These are phyloP conservation scores for Friedmanniomyces simplex DNA, from an alignment of 495 filamentous ascomycete genomes.

Conservation along the genomic window DNA sequence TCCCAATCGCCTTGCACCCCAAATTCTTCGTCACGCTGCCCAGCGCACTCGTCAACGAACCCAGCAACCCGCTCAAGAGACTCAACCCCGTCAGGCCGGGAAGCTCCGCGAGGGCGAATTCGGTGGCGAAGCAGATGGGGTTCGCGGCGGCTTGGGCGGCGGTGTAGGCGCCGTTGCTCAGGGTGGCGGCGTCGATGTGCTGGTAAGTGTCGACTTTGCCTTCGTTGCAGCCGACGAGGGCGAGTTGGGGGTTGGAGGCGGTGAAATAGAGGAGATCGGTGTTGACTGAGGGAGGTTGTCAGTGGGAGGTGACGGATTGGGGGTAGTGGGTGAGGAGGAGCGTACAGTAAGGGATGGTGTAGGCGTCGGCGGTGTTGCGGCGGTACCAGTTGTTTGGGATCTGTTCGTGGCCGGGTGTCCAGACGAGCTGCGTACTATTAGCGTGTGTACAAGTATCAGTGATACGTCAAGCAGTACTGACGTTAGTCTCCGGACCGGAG, in stretches of 20 bases:
- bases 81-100: conserved; percentile 6
- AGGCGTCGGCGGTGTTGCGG: conserved; percentile 28
- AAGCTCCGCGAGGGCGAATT: conserved; percentile 10
- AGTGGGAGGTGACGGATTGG: background rate
- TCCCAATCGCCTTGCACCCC: conserved; percentile 14
- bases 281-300: conserved; percentile 2
- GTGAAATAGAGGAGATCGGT: conserved; percentile 20
- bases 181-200: conserved; percentile 37
- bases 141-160: conserved; percentile 20
- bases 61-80: background rate
- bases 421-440: conserved; percentile 1
- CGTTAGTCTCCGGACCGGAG: conserved; percentile 19
- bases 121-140: conserved; percentile 24
- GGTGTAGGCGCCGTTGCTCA: conserved; percentile 35
- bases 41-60: conserved; percentile 2
- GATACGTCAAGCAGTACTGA: background rate
- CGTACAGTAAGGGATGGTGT: conserved; percentile 32
- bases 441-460: background rate
- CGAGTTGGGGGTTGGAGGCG: conserved; percentile 25
- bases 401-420: conserved; percentile 23
- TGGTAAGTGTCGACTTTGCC: conserved; percentile 46
- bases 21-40: background rate
- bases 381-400: conserved; percentile 54
- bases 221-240: conserved; percentile 46
- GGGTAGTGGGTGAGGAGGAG: background rate